phyloP scores from a whole-genome alignment of 306 rosid species.

The Nissolia schottii region DNA sequence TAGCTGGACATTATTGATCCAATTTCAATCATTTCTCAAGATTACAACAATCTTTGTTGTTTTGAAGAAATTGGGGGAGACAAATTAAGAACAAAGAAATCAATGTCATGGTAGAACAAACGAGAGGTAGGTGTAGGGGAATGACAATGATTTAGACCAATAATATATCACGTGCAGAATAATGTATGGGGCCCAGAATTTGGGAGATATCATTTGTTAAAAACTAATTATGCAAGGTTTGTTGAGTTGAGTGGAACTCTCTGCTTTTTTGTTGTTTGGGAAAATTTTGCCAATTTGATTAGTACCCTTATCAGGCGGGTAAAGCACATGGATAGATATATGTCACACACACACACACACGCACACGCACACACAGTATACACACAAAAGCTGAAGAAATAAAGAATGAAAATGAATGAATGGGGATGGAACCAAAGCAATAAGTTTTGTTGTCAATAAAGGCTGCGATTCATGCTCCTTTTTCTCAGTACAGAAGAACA shows the following conservation, averaged over 20 bases:
- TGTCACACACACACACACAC: not conserved
- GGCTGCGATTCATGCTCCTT: conserved; percentile 22
- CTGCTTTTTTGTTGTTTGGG: not conserved
- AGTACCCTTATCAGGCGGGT: not conserved
- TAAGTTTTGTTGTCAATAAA: conserved; percentile 29
- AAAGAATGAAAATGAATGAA: not conserved
- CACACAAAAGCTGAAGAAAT: not conserved
- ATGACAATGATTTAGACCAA: conserved; percentile 24
- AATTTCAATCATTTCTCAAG: not conserved
- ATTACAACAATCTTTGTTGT: not conserved
- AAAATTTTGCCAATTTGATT: not conserved
- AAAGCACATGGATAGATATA: not conserved
- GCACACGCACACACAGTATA: not conserved
- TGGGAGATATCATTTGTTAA: not conserved
- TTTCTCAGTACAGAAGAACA: conserved; percentile 14
- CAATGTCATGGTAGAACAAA: not conserved
- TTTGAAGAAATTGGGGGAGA: not conserved
- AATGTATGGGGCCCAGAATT: conserved; percentile 21
- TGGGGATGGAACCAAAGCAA: conserved; percentile 20
- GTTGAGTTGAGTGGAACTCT: not conserved
- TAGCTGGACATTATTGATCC: not conserved
- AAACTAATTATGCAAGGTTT: not conserved
- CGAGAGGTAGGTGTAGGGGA: not conserved
- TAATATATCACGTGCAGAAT: conserved; percentile 26
- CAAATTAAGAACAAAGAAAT: conserved; percentile 5